These are phyloP conservation scores for Fragaria iinumae DNA, from an alignment of 306 rosid genomes.

Conservation along the genomic window DNA sequence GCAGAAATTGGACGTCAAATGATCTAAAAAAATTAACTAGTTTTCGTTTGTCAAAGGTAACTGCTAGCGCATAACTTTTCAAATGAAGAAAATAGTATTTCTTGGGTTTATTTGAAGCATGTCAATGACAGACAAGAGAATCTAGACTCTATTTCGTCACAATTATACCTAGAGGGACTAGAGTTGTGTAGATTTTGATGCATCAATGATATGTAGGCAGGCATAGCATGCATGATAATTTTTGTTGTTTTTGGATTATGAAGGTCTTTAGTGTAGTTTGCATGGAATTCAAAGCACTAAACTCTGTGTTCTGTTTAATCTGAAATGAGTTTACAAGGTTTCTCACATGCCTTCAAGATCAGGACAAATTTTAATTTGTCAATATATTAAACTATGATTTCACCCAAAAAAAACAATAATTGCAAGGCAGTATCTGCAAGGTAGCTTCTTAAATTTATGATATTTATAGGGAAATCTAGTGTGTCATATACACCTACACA, in stretches of 20 bases:
- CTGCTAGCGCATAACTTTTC: not conserved
- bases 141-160: not conserved
- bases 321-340: not conserved
- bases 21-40: not conserved
- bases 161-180: not conserved
- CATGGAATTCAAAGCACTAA: not conserved
- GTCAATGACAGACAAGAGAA: not conserved
- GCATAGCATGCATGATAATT: slow-evolving; percentile 1
- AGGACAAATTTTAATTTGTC: not conserved
- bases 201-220: not conserved
- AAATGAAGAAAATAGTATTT: not conserved
- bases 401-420: no score
- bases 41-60: not conserved
- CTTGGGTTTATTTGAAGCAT: not conserved
- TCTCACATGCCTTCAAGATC: not conserved
- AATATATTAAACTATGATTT: not conserved
- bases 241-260: not conserved
- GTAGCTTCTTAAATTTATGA: not conserved
- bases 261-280: not conserved
- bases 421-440: not conserved
- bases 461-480: not conserved
- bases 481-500: not conserved
- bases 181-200: not conserved
- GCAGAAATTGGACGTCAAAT: slow-evolving; percentile 1
- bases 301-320: not conserved